phyloP scores from a whole-genome alignment of 169 alveolate genomes.

The Babesia bovis region DNA sequence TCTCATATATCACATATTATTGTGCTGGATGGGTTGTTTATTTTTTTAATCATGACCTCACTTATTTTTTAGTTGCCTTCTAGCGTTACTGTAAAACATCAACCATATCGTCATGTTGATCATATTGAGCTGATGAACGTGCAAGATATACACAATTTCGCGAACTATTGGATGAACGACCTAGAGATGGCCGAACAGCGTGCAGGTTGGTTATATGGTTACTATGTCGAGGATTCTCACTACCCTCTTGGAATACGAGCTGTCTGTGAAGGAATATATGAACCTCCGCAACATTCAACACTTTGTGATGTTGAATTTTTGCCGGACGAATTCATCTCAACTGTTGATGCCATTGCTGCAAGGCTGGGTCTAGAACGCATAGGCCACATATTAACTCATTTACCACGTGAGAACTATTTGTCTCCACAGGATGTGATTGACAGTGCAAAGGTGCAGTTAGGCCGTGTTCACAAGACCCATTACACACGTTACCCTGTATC shows the following conservation, averaged over 20 bases:
- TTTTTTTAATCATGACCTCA: neutral
- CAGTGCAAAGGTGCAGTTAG: constrained; percentile 71
- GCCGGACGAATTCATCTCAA: constrained; percentile 71
- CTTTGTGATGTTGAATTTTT: constrained; percentile 57
- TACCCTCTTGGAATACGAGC: constrained; percentile 97
- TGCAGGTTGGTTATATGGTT: constrained; percentile 96
- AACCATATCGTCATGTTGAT: constrained; percentile 96
- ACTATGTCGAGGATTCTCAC: constrained; percentile 95
- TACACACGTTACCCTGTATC: constrained; percentile 83
- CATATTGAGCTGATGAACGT: constrained; percentile 94
- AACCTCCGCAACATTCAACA: constrained; percentile 92
- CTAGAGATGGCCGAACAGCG: constrained; percentile 89
- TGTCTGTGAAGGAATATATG: constrained; percentile 95
- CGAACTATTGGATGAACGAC: constrained; percentile 88
- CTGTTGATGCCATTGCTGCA: constrained; percentile 90
- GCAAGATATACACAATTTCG: constrained; percentile 90
- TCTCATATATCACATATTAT: neutral
- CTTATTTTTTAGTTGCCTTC: constrained; percentile 85
- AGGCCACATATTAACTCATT: constrained; percentile 94
- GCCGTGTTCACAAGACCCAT: constrained; percentile 63
- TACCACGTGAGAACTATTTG: constrained; percentile 91
- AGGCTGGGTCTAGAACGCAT: constrained; percentile 91
- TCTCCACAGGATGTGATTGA: constrained; percentile 90
- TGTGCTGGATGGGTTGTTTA: neutral
- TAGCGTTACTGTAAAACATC: constrained; percentile 93